Evolutionary conservation across 768 basidiomycete species (phyloP), one percentile per base, ranked within the genome.

Genomic region (Asterophora parasitica): DNA sequence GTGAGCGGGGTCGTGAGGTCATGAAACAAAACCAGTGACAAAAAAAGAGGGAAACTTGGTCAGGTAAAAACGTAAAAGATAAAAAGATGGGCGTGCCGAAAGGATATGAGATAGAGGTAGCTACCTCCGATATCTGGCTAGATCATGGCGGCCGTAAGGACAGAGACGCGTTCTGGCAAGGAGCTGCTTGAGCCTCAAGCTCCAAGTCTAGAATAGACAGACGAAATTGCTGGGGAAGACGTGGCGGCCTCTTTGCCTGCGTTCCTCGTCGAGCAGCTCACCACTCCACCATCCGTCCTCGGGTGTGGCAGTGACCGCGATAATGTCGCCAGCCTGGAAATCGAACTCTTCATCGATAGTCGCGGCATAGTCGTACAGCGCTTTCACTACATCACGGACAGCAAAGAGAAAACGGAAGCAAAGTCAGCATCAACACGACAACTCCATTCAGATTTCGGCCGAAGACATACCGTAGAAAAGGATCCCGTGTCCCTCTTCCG

Each of bases 251-350:
- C 74, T 72, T 53, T 83, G 77, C 53, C 88, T 72, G 55, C 90
- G 68, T 26, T 74, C 72, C 56, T 90, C 87, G 52, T 89, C 86
- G n/a, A 91, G 67, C 49, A 92, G 65, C 57, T 88, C 85, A 17
- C 95, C 95, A 47, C 83, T 88, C 95, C 94, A 98, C 95, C 95
- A 97, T 1, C 95, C 95, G 58, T 96, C 94, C 58, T 93, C 92
- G 4, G 92, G 92, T 5, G 92, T 95, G 16, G 83, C 77, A 0
- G 90, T 94, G 8, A 98, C 94, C 6, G 93, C 94, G 54, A 98
- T 96, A 54, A 96, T 89, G 66, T 98, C 95, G 2, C 88, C 91
- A 16, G 83, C 74, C 61, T 93, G 90, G 81, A 98, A 97, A 63
- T 94, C 88, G 64, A 98, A 97, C 68, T 97, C 95, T 61, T 94